Percentiles rank a stretch among this genome's conserved stretches.
phyloP scores from a whole-genome alignment of 495 filamentous ascomycete genomes.

The Neurospora sp. region DNA sequence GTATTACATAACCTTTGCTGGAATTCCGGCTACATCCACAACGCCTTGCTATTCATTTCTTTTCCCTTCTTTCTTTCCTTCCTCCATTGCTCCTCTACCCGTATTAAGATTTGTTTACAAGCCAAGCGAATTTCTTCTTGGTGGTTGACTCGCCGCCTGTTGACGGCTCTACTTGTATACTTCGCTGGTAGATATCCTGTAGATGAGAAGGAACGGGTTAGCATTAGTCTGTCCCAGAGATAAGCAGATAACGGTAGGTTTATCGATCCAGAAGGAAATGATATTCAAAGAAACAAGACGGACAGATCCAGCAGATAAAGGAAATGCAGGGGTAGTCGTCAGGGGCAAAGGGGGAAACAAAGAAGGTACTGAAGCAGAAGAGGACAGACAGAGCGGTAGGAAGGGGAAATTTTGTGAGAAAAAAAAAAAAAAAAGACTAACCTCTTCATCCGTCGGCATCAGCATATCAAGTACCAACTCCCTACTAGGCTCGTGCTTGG shows the following conservation, averaged over 20 bases:
- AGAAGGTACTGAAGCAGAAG: neutral
- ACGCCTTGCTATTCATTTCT: neutral
- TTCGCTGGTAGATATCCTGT: conserved; percentile 54
- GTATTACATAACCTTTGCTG: neutral
- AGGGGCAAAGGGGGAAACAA: conserved; percentile 14
- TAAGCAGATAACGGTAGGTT: neutral
- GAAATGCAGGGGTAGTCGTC: neutral
- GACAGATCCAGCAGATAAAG: neutral
- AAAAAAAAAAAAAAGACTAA: conserved; percentile 16
- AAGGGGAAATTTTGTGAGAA: neutral
- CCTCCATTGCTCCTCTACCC: neutral
- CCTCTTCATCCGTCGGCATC: conserved; percentile 52
- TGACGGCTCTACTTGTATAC: conserved; percentile 43
- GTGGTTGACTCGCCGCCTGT: conserved; percentile 23
- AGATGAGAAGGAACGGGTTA: neutral
- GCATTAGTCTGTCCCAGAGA: neutral
- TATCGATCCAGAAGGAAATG: neutral
- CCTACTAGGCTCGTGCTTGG: conserved; percentile 53
- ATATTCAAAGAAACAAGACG: neutral
- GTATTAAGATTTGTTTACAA: conserved; percentile 29
- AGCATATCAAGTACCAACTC: conserved; percentile 61
- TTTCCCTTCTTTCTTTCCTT: neutral
- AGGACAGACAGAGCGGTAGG: neutral
- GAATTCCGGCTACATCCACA: neutral
- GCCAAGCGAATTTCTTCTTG: conserved; percentile 51